Evolutionary conservation across 139 green algal genomes (phyloP).

Genomic region (Bryopsis sp.): DNA sequence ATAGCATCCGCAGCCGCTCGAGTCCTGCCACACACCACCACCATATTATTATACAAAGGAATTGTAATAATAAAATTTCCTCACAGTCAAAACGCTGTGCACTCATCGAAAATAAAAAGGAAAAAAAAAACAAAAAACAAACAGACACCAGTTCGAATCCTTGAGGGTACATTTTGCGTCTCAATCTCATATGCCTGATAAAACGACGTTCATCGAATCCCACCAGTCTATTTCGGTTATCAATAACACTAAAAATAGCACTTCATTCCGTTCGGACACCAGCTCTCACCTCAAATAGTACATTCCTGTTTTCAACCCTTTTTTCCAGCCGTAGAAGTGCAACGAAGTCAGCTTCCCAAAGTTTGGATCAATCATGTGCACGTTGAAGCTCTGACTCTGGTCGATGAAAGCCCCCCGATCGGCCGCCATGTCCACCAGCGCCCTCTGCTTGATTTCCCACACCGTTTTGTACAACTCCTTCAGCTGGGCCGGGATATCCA

Average conservation of each 20-base stretch:
- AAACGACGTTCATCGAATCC: no score
- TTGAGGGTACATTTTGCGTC: no score
- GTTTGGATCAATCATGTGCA: slow-evolving; percentile 98
- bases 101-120: no score
- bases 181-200: no score
- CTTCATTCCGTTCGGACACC: no score
- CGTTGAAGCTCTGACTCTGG: slow-evolving; percentile 96
- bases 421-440: slow-evolving; percentile 97
- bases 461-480: slow-evolving; percentile 98
- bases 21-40: background rate
- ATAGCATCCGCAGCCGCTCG: slow-evolving; percentile 6
- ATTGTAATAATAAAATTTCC: no score
- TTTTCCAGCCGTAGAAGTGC: slow-evolving; percentile 97
- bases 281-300: slow-evolving; percentile 99
- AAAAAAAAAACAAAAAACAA: no score
- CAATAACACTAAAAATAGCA: no score
- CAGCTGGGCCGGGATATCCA: slow-evolving; percentile 75
- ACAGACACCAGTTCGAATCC: no score
- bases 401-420: slow-evolving; percentile 97
- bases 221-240: no score
- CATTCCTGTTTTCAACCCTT: slow-evolving; percentile 94
- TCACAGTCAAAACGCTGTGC: no score
- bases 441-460: slow-evolving; percentile 97
- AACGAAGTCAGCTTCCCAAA: slow-evolving; percentile 98
- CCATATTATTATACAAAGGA: no score